Percentiles rank a stretch among this genome's conserved stretches.
Evolutionary conservation across 352 stramenopile genomes (phyloP).

Genomic region (Nannochloropsis limnetica): DNA sequence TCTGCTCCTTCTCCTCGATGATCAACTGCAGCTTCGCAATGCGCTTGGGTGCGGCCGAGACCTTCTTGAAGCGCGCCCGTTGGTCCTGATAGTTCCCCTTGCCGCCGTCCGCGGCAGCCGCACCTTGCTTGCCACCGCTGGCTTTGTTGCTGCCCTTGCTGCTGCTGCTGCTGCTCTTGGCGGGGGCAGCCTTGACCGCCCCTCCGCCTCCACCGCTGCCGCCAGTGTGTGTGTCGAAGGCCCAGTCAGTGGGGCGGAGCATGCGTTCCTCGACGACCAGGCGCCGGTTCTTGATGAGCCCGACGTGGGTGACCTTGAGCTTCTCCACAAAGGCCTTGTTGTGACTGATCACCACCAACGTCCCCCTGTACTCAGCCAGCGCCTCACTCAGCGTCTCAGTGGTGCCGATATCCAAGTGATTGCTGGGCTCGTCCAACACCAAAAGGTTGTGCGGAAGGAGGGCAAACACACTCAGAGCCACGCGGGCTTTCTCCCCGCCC

Average conservation of each 20-base stretch:
- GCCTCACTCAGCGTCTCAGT: conserved; percentile 90
- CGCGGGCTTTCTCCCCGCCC: conserved; percentile 77
- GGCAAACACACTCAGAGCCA: conserved; percentile 69
- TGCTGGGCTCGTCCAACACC: conserved; percentile 68
- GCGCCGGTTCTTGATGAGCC: conserved; percentile 57
- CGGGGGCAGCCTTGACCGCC: not conserved
- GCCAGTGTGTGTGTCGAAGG: conserved; percentile 44
- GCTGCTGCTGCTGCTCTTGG: conserved; percentile 23
- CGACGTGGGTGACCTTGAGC: conserved; percentile 63
- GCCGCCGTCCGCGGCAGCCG: conserved; percentile 38
- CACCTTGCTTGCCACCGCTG: conserved; percentile 36
- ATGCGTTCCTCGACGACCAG: conserved; percentile 60
- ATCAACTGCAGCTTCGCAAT: conserved; percentile 62
- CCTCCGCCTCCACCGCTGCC: conserved; percentile 10
- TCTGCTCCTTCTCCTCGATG: conserved; percentile 46
- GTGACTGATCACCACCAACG: conserved; percentile 80
- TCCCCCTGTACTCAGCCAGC: conserved; percentile 78
- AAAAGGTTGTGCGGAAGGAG: conserved; percentile 70
- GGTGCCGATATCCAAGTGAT: conserved; percentile 79
- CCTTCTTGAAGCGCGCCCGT: conserved; percentile 56
- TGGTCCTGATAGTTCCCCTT: conserved; percentile 54
- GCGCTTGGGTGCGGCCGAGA: conserved; percentile 63
- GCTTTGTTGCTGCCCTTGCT: not conserved
- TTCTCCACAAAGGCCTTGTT: conserved; percentile 62
- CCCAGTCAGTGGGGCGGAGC: conserved; percentile 59